Percentiles rank a stretch among this genome's conserved stretches.
These are phyloP conservation scores for Hsuehochloa calcarea DNA, from an alignment of 176 grass and related monocot genomes.

Conservation along the genomic window DNA sequence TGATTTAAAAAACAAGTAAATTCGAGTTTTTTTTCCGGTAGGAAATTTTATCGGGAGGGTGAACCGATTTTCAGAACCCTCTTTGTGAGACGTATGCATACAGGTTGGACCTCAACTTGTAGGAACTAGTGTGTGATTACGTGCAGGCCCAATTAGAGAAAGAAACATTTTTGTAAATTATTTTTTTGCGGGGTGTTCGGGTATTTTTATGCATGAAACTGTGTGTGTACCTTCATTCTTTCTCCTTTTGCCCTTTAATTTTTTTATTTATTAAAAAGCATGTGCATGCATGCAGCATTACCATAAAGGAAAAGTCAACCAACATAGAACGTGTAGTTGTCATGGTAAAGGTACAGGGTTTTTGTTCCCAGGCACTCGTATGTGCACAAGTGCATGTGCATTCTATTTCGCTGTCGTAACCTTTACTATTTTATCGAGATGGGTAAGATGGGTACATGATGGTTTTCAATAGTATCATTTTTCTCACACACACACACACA, in stretches of 20 bases:
- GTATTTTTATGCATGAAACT: not conserved
- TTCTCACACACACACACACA: too few species aligned
- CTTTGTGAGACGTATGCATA: not conserved
- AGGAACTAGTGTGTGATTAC: not conserved
- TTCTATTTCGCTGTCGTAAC: constrained; percentile 39
- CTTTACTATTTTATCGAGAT: constrained; percentile 42
- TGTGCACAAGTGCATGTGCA: constrained; percentile 56
- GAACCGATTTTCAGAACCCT: too few species aligned
- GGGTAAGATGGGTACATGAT: constrained; percentile 1
- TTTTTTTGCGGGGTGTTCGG: not conserved
- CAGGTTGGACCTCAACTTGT: not conserved
- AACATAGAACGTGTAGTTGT: constrained; percentile 30
- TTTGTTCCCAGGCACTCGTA: constrained; percentile 24
- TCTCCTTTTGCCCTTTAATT: not conserved
- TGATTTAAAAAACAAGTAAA: too few species aligned
- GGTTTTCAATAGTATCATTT: not conserved
- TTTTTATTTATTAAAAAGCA: not conserved
- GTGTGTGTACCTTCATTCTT: not conserved
- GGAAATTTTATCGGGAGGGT: too few species aligned
- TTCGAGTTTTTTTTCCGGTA: too few species aligned
- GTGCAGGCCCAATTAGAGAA: not conserved
- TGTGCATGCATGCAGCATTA: not conserved
- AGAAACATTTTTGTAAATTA: not conserved
- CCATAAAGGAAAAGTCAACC: constrained; percentile 14
- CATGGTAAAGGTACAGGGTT: constrained; percentile 23